Conservation (phyloP, 768 basidiomycete species). For the Boletus sp. region DNA sequence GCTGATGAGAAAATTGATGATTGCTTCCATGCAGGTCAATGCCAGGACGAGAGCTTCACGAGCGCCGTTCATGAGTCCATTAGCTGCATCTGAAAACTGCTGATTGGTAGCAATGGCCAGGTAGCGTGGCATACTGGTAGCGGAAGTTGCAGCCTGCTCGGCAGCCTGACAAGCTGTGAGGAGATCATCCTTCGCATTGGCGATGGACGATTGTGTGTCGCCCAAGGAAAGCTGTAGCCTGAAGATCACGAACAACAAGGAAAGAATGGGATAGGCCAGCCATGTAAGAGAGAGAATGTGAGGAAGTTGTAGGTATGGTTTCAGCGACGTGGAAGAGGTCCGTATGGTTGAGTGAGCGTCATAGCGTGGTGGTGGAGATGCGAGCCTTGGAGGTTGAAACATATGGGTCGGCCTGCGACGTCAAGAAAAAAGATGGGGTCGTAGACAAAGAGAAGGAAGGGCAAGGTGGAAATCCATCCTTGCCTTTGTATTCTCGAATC, state of each 20-base stretch:
- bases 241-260: conserved; percentile 85
- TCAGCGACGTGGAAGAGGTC: conserved; percentile 43
- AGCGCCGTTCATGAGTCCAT: conserved; percentile 74
- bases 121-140: conserved; percentile 86
- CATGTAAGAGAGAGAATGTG: conserved; percentile 85
- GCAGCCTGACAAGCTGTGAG: conserved; percentile 84
- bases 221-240: conserved; percentile 72
- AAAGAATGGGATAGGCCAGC: conserved; percentile 90
- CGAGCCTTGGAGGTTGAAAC: conserved; percentile 28
- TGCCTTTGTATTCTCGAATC: conserved; percentile 26
- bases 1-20: conserved; percentile 91
- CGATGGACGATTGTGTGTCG: conserved; percentile 64
- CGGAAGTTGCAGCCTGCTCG: conserved; percentile 74
- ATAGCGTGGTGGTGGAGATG: conserved; percentile 55
- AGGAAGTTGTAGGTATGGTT: conserved; percentile 80
- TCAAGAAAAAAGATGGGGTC: conserved; percentile 12
- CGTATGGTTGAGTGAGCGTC: conserved; percentile 44
- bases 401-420: conserved; percentile 42
- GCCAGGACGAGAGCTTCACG: conserved; percentile 70
- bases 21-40: conserved; percentile 80
- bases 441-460: conserved; percentile 12
- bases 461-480: conserved; percentile 8
- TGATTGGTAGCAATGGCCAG: conserved; percentile 83
- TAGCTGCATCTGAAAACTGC: conserved; percentile 75
- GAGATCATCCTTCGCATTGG: conserved; percentile 71